Percentiles rank a stretch among this genome's conserved stretches.
These are phyloP conservation scores for Diversispora epigaea DNA, from an alignment of 192 early-diverging fungal genomes.

Conservation along the genomic window DNA sequence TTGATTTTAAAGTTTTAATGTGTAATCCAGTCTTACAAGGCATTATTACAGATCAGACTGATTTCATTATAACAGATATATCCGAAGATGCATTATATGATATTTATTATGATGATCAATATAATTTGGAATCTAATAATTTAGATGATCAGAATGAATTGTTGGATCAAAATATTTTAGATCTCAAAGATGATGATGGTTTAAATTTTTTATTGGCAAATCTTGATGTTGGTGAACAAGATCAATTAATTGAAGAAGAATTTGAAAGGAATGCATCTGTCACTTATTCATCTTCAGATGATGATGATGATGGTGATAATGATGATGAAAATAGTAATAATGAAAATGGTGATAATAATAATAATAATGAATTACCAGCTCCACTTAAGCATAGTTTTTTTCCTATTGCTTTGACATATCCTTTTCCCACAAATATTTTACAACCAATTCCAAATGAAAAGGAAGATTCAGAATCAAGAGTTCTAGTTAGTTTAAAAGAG, in stretches of 20 bases:
- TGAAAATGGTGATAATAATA: constrained; percentile 25
- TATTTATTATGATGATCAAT: constrained; percentile 34
- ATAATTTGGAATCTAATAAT: constrained; percentile 1
- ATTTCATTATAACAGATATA: constrained; percentile 57
- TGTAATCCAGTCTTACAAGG: constrained; percentile 69
- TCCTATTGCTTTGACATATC: constrained; percentile 37
- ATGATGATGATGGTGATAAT: constrained; percentile 36
- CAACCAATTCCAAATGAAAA: constrained; percentile 47
- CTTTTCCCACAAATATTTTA: constrained; percentile 44
- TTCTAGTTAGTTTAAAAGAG: constrained; percentile 52
- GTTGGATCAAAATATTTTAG: no score
- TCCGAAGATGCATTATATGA: constrained; percentile 26
- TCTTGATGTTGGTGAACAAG: no score
- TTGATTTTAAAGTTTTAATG: constrained; percentile 53
- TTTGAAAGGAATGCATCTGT: no score
- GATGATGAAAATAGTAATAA: constrained; percentile 16
- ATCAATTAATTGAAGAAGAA: no score
- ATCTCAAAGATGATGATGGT: no score
- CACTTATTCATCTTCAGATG: neutral
- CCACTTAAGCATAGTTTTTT: neutral
- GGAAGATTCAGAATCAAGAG: constrained; percentile 53
- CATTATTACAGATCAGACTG: constrained; percentile 50
- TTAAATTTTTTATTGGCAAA: no score
- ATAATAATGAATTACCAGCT: neutral
- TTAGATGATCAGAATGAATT: no score